Percentiles rank a stretch among this genome's conserved stretches.
Conservation (phyloP, 2,329 filamentous ascomycete species). For the Fusarium miscanthi region DNA sequence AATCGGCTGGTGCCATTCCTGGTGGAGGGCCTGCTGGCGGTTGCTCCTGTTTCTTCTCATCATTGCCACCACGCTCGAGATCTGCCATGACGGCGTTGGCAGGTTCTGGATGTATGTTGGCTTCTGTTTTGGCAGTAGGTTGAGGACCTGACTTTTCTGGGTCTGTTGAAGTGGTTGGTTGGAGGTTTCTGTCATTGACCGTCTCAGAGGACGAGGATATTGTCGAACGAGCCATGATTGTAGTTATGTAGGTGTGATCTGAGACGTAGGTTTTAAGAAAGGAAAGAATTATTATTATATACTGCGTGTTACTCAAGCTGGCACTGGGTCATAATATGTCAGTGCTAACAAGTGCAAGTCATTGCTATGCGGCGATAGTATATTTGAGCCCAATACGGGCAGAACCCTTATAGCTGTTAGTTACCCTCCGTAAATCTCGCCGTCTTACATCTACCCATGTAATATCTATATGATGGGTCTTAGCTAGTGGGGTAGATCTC, state of each 20-base stretch:
- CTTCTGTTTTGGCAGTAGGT: conserved; percentile 21
- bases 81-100: conserved; percentile 46
- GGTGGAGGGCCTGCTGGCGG: conserved; percentile 42
- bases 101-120: conserved; percentile 44
- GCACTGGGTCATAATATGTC: not conserved
- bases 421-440: not conserved
- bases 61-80: conserved; percentile 32
- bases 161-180: conserved; percentile 11
- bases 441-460: not conserved
- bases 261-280: not conserved
- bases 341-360: not conserved
- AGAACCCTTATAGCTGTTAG: not conserved
- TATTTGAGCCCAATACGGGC: not conserved
- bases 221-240: conserved; percentile 41
- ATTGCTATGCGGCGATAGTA: not conserved
- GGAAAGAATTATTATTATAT: not conserved
- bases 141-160: conserved; percentile 23
- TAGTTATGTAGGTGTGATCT: not conserved
- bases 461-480: not conserved
- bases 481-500: not conserved
- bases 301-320: not conserved
- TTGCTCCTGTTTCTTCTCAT: conserved; percentile 30
- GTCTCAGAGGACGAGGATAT: conserved; percentile 44
- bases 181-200: conserved; percentile 34
- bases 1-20: conserved; percentile 59